phyloP scores from a whole-genome alignment of 148 eudicot genomes.

The Persicaria tinctoria region DNA sequence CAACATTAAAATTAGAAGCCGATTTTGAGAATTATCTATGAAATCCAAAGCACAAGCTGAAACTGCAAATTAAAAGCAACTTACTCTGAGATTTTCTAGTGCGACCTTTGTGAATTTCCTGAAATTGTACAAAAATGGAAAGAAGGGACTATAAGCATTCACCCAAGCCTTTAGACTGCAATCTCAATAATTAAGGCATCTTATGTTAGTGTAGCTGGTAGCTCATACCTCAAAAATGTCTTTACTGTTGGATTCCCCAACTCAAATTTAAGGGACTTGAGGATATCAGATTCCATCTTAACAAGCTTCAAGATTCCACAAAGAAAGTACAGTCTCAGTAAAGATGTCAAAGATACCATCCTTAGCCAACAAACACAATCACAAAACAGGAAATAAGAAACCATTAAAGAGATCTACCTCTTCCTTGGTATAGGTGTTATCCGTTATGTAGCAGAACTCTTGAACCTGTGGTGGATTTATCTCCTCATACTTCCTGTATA shows the following conservation, averaged over 20 bases:
- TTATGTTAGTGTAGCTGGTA: too few species aligned
- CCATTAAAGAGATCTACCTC: conserved; percentile 30
- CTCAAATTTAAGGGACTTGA: conserved; percentile 55
- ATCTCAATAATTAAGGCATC: conserved; percentile 9
- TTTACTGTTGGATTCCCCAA: conserved; percentile 71
- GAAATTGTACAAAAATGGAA: conserved; percentile 14
- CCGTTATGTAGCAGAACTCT: conserved; percentile 75
- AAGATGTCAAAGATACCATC: not conserved
- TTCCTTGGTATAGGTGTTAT: conserved; percentile 69
- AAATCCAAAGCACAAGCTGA: not conserved
- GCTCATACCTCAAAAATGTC: conserved; percentile 62
- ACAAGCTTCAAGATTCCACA: conserved; percentile 28
- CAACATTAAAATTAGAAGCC: conserved; percentile 4
- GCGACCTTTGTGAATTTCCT: conserved; percentile 56
- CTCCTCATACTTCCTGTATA: conserved; percentile 74
- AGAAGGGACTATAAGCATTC: not conserved
- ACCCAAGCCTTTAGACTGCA: not conserved
- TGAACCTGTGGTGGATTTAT: conserved; percentile 69
- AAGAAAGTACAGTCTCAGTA: conserved; percentile 3
- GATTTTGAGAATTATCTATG: not conserved
- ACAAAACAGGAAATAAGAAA: not conserved
- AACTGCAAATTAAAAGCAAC: not conserved
- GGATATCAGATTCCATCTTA: conserved; percentile 81
- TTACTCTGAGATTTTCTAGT: conserved; percentile 45
- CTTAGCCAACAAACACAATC: not conserved